These are phyloP conservation scores for Dictyophora rubrovolvata DNA, from an alignment of 768 basidiomycete species.

Conservation along the genomic window DNA sequence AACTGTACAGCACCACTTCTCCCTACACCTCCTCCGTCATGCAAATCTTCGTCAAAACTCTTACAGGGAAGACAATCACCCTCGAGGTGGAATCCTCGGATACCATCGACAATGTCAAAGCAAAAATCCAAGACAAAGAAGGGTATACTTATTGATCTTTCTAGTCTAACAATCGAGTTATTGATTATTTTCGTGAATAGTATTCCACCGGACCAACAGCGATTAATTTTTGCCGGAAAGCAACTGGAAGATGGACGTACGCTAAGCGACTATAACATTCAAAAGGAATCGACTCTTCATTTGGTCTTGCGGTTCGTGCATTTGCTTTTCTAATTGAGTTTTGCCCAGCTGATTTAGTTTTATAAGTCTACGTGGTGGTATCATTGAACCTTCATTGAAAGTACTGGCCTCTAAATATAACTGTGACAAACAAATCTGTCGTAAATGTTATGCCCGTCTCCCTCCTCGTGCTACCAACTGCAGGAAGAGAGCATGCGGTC, in stretches of 20 bases:
- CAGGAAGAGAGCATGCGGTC: conserved; percentile 88
- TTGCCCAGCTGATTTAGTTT: background rate
- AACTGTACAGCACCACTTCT: conserved; percentile 6
- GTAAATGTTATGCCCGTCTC: conserved; percentile 99
- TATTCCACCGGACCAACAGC: conserved; percentile 92
- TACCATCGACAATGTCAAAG: conserved; percentile 95
- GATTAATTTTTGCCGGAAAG: conserved; percentile 95
- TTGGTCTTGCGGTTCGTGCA: conserved; percentile 74
- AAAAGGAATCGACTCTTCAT: conserved; percentile 97
- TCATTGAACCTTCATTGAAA: conserved; percentile 98
- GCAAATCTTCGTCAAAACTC: conserved; percentile 82
- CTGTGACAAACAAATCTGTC: conserved; percentile 99
- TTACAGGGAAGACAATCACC: conserved; percentile 96
- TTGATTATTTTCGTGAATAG: conserved; percentile 24
- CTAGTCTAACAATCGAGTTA: background rate
- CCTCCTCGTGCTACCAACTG: conserved; percentile 99
- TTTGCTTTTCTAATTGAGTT: conserved; percentile 3
- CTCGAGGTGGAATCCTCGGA: conserved; percentile 96
- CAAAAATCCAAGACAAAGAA: conserved; percentile 71
- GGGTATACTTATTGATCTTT: conserved; percentile 34
- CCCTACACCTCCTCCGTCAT: conserved; percentile 20
- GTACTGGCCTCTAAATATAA: conserved; percentile 96
- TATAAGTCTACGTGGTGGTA: conserved; percentile 86
- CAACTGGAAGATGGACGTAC: conserved; percentile 98
- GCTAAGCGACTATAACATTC: conserved; percentile 94